Conservation (phyloP, 768 basidiomycete genomes). For the Tricholoma terreum region DNA sequence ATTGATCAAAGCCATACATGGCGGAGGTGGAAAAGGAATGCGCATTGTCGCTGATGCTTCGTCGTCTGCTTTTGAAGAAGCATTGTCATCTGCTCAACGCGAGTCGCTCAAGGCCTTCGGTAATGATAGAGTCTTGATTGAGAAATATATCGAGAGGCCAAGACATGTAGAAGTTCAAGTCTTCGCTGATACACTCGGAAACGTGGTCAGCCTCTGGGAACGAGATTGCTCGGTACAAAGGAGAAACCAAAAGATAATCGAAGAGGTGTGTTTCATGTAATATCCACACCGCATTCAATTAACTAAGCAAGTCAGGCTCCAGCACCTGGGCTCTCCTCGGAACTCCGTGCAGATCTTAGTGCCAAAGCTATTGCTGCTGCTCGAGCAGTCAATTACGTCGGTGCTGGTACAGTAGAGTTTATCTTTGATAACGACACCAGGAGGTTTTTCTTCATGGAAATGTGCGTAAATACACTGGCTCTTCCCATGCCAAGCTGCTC, state of each 20-base stretch:
- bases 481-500: neutral
- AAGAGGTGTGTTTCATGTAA: constrained; percentile 53
- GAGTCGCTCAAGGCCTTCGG: constrained; percentile 88
- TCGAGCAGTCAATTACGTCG: constrained; percentile 85
- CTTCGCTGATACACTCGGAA: constrained; percentile 81
- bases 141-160: constrained; percentile 84
- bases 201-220: constrained; percentile 92
- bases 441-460: constrained; percentile 95
- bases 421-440: constrained; percentile 91
- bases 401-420: constrained; percentile 94
- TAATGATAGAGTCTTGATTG: constrained; percentile 81
- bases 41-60: constrained; percentile 62
- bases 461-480: constrained; percentile 43
- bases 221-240: constrained; percentile 90
- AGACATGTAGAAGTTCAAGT: constrained; percentile 95
- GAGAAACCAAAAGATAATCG: constrained; percentile 94
- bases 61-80: constrained; percentile 70
- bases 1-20: constrained; percentile 94
- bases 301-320: constrained; percentile 60
- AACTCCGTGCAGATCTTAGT: constrained; percentile 77
- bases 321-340: constrained; percentile 80
- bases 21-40: constrained; percentile 97
- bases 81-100: constrained; percentile 81
- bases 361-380: constrained; percentile 92
- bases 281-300: neutral